phyloP scores from a whole-genome alignment of 345 rosid species.

The Anastatica hierochuntica region DNA sequence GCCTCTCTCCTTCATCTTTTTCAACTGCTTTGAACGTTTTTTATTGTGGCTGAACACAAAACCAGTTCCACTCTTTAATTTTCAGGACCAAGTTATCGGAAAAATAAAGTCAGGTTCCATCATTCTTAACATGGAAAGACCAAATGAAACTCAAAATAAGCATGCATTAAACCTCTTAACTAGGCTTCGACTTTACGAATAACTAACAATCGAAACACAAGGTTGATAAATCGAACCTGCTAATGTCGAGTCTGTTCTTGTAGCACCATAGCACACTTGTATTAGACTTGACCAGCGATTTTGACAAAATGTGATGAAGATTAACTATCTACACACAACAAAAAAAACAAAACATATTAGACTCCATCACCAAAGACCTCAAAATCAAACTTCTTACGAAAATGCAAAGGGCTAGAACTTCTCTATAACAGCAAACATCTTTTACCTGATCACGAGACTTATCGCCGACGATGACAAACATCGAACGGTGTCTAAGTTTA shows the following conservation, averaged over 20 bases:
- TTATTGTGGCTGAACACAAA: slow-evolving; percentile 66
- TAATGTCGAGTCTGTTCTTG: slow-evolving; percentile 83
- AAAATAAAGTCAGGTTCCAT: too few species aligned
- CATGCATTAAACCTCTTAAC: too few species aligned
- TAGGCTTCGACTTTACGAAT: too few species aligned
- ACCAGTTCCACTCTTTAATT: neutral
- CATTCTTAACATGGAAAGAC: too few species aligned
- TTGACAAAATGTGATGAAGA: slow-evolving; percentile 77
- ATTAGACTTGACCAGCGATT: slow-evolving; percentile 58
- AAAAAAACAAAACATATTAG: neutral
- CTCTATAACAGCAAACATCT: neutral
- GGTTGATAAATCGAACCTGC: slow-evolving; percentile 52
- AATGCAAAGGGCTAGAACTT: slow-evolving; percentile 18
- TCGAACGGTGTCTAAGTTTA: slow-evolving; percentile 74
- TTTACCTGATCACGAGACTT: slow-evolving; percentile 61
- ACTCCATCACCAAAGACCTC: neutral
- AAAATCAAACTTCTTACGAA: too few species aligned
- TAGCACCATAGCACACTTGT: slow-evolving; percentile 89
- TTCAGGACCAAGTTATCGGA: too few species aligned
- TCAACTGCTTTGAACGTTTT: slow-evolving; percentile 82
- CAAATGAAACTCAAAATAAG: neutral
- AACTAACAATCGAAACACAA: neutral
- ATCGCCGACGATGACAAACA: slow-evolving; percentile 86
- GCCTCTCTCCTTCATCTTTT: slow-evolving; percentile 83
- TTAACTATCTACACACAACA: slow-evolving; percentile 56